Evolutionary conservation across 257 asterid genomes (phyloP).

Genomic region (Solanum virginianum): DNA sequence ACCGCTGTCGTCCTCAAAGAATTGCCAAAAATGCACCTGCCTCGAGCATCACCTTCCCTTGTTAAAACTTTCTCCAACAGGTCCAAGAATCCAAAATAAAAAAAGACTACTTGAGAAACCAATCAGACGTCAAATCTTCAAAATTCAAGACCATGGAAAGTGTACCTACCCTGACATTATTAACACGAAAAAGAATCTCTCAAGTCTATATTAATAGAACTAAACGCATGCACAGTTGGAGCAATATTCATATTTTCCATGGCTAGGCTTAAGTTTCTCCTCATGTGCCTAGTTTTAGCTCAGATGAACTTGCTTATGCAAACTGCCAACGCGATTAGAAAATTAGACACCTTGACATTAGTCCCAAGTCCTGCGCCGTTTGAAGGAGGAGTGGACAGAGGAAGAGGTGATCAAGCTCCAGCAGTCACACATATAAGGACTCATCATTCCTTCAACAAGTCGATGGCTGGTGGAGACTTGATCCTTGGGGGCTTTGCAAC

Average conservation of each 20-base stretch:
- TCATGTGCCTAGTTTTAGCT: background rate
- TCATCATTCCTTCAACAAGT: slow-evolving; percentile 11
- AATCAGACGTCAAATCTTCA: background rate
- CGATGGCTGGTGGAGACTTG: slow-evolving; percentile 23
- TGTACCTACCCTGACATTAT: background rate
- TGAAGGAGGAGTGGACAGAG: background rate
- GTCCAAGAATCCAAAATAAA: background rate
- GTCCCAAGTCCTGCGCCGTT: slow-evolving; percentile 8
- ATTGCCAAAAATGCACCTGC: background rate
- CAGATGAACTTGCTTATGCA: background rate
- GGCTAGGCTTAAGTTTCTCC: slow-evolving; percentile 6
- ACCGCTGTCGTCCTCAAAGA: background rate
- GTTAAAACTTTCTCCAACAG: background rate
- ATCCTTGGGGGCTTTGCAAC: slow-evolving; percentile 28
- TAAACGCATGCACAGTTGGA: background rate
- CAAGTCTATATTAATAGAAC: background rate
- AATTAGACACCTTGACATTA: background rate
- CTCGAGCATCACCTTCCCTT: slow-evolving; percentile 7
- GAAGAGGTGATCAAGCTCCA: background rate
- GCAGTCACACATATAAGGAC: background rate
- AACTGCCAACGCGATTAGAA: slow-evolving; percentile 1
- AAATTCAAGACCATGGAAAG: background rate
- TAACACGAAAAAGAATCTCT: background rate
- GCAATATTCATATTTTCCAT: background rate
- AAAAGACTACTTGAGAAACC: background rate